Percentiles rank a stretch among this genome's conserved stretches.
These are phyloP conservation scores for Coniella lustricola DNA, from an alignment of 2,329 filamentous ascomycete species.

Conservation along the genomic window DNA sequence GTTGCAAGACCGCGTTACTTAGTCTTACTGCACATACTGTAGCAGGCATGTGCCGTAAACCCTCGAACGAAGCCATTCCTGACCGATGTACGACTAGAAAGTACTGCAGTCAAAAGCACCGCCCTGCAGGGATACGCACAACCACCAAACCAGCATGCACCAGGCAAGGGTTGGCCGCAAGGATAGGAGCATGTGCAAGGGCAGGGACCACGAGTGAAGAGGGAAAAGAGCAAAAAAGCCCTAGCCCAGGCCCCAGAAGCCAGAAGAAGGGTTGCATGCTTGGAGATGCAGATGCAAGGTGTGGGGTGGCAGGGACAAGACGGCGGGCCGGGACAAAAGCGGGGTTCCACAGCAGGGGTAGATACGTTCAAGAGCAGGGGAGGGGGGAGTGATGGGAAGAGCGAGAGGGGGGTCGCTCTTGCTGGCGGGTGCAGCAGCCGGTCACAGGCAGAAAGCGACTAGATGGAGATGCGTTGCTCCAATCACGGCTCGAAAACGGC, in stretches of 20 bases:
- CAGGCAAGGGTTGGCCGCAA: slow-evolving; percentile 5
- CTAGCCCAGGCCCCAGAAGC: slow-evolving; percentile 14
- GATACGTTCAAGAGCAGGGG: background rate
- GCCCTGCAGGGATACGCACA: slow-evolving; percentile 6
- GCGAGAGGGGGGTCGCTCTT: background rate
- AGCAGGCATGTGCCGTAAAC: no score
- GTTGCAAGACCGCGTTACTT: slow-evolving; percentile 3
- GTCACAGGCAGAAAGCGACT: slow-evolving; percentile 3
- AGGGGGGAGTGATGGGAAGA: slow-evolving; percentile 7
- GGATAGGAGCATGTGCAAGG: slow-evolving; percentile 11
- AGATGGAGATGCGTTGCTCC: background rate
- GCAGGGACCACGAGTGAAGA: slow-evolving; percentile 13
- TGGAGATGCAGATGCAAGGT: slow-evolving; percentile 16
- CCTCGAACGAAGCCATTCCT: no score
- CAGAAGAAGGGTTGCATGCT: slow-evolving; percentile 13
- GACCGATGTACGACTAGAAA: no score
- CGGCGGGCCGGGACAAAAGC: slow-evolving; percentile 13
- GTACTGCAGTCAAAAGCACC: no score
- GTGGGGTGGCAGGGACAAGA: slow-evolving; percentile 11
- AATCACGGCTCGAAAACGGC: background rate
- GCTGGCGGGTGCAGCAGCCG: slow-evolving; percentile 1
- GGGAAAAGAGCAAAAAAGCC: slow-evolving; percentile 5
- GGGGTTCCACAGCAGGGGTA: background rate
- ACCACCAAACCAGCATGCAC: no score
- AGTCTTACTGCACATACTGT: no score